Evolutionary conservation across 2,329 filamentous ascomycete species (phyloP), one percentile per base, ranked within the genome.

Genomic region (Ascochyta fabae): DNA sequence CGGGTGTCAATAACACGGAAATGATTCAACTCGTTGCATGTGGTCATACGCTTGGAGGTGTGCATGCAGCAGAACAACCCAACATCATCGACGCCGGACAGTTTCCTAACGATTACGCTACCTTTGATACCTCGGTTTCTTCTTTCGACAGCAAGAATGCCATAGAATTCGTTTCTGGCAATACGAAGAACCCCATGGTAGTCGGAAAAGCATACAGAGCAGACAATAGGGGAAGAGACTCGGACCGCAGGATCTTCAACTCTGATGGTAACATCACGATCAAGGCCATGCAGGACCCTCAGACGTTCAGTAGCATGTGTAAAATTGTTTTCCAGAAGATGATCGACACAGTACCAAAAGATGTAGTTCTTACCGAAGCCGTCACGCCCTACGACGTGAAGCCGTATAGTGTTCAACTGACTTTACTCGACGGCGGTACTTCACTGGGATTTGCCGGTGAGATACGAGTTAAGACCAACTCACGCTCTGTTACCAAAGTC

Each of bases 1-100:
- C 71, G 46, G 52, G 52, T 19, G 27, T 49, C 27, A 49, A 50
- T 9, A 69, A 69, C 10, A 69, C 77, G 15, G 83, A 87, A 60
- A 87, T 87, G 84, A 86, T 88, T 38, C 80, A 84, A 64, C 75
- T 85, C 23, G 81, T 80, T 1, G 85, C 84, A 9, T 88, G 86
- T 65, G 86, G 86, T 2, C 86, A 88, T 67, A 83, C 83, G 0
- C 69, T 88, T 22, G 86, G 86, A 22, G 83, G 84, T 15, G 85
- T 87, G 7, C 85, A 88, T 70, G 75, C 76, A 24, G 66, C 68
- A 9, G 78, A 85, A 59, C 85, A 85, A 57, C 81, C 83, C 0
- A 74, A 80, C 8, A 80, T 87, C 38, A 80, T 85, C 1, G 75
- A 80, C 1, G 56, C 73, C 2, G 79, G 79, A 5, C 75, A 75